These are phyloP conservation scores for Paxillus ammoniavirescens DNA, from an alignment of 768 basidiomycete genomes.

Conservation along the genomic window DNA sequence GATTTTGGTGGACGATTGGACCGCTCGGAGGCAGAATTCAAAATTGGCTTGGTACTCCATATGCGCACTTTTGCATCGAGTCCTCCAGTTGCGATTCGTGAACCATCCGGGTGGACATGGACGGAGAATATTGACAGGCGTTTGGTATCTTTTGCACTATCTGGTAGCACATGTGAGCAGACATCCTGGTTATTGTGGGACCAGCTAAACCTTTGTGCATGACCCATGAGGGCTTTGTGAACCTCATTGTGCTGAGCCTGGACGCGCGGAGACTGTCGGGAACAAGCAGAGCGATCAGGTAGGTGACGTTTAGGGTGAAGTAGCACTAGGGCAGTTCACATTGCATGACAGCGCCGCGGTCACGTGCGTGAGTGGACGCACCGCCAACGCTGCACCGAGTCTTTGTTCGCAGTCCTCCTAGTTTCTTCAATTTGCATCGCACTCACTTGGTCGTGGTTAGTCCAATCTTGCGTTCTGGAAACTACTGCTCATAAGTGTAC, in stretches of 20 bases:
- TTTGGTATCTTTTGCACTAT: conserved; percentile 53
- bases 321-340: neutral
- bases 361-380: neutral
- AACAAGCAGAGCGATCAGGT: neutral
- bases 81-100: conserved; percentile 95
- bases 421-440: no score
- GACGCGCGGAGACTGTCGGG: neutral
- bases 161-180: conserved; percentile 17
- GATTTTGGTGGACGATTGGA: conserved; percentile 79
- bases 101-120: conserved; percentile 93
- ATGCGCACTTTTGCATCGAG: conserved; percentile 95
- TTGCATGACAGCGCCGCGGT: neutral
- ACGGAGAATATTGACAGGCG: conserved; percentile 87
- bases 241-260: conserved; percentile 54
- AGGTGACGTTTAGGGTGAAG: neutral
- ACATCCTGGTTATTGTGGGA: neutral
- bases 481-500: no score
- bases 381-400: no score
- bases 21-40: conserved; percentile 66
- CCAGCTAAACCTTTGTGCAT: conserved; percentile 59
- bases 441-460: no score
- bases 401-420: no score
- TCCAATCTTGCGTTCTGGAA: no score
- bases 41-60: conserved; percentile 95
- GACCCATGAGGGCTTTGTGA: conserved; percentile 89